These are phyloP conservation scores for Leccinum pachyderme DNA, from an alignment of 1,284 basidiomycete species.

Conservation along the genomic window DNA sequence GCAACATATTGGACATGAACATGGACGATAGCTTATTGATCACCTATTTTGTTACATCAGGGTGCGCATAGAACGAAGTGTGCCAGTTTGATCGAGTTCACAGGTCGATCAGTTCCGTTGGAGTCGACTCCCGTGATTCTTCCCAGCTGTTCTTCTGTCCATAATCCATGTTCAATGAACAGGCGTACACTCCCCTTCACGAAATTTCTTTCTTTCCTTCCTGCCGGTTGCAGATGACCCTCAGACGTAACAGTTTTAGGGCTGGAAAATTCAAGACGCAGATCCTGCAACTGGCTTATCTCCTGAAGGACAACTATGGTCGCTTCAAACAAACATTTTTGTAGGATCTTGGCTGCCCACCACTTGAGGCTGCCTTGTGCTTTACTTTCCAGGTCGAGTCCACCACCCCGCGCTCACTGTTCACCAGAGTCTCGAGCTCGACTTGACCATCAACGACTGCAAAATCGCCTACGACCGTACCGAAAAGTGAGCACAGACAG, in stretches of 20 bases:
- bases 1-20: background rate
- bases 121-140: background rate
- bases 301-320: conserved; percentile 62
- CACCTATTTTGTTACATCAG: background rate
- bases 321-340: conserved; percentile 53
- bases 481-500: conserved; percentile 73
- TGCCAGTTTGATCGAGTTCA: background rate
- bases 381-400: conserved; percentile 15
- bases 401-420: too few species aligned
- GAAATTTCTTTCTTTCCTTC: conserved; percentile 37
- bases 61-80: background rate
- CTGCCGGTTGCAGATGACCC: background rate
- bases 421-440: conserved; percentile 48
- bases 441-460: conserved; percentile 55
- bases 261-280: conserved; percentile 65
- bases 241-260: conserved; percentile 44
- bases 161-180: background rate
- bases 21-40: background rate
- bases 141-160: too few species aligned
- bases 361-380: conserved; percentile 56
- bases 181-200: conserved; percentile 37
- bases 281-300: conserved; percentile 61
- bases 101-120: background rate
- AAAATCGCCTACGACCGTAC: conserved; percentile 65
- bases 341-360: conserved; percentile 56